Base-by-base conservation (phyloP, 768 basidiomycete species). In the Tulasnella sp. region DNA sequence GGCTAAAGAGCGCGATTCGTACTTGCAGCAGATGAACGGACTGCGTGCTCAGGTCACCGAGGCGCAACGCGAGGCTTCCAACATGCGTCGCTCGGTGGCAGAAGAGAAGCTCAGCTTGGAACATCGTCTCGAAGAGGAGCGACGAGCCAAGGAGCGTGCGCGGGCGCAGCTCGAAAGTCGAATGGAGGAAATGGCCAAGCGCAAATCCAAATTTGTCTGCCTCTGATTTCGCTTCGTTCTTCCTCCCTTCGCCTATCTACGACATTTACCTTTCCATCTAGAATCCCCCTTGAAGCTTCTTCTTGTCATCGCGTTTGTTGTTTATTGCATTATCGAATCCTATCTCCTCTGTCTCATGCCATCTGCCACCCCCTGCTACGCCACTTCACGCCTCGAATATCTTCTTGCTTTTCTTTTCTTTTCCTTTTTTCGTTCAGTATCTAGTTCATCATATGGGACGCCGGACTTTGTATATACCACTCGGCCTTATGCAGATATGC, bases 191-290 rank as follows among this genome's bases (percentile, higher is more conserved):
- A 87, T 96, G 60, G 88, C 90, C 81, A 90, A 90, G 87, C 93
- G 94, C 81, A 96, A 96, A 88, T 96, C 94, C 82, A 97, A 97
- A 87, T 97, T 96, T 86, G 93, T 93, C 77, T 96, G 95, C 86
- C 89, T 96, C 31, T 75, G 40, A 48, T 31, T 11, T 31, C 16
- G 12, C 40, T 37, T 73, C 72, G 31, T 44, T 28, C 42, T 37
- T n/a, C 14, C 42, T 37, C 31, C 34, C 6, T 73, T 42, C 74
- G 37, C 24, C 24, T 31, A 37, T 75, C 46, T 75, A 37, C 73
- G 37, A 16, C 74, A 37, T 48, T 44, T 28, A 22, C 41, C 46
- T 48, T 69, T 31, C 64, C 31, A 69, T 69, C 64, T 69, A 69
- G 64, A 69, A 28, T 41, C 6, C 40, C 34, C 46, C 22, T 75